Evolutionary conservation across 192 early-diverging fungal species (phyloP), one percentile per base, ranked within the genome.

Genomic region (Coemansia sp.): DNA sequence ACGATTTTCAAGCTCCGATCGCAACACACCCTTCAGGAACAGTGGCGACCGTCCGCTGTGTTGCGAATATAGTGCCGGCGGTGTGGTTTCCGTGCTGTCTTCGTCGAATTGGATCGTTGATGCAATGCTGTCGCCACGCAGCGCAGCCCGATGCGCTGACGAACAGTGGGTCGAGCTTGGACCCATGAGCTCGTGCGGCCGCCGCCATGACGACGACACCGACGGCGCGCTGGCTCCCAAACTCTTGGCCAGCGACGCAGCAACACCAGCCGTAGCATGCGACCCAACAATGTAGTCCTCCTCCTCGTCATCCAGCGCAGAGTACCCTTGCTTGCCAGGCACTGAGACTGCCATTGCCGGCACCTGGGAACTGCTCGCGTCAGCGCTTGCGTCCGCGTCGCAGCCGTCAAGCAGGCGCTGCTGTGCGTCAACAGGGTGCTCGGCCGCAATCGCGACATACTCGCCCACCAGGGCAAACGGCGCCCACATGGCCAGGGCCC

Each of bases 381-480:
- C 53, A 52, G 4, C 10, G 51, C 19, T 0, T 21, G 53, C 6
- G 27, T 29, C 53, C 29, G n/a, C 55, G 7, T 15, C 55, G 2
- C 2, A 29, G 53, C n/a, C n/a, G 23, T 38, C 53, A 4, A 24
- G 14, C 53, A 56, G 24, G 19, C 55, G 55, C 29, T 56, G 55
- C 35, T 56, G 47, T 47, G 9, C 43, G 5, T 52, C 38, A 25
- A 2, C 17, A 17, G 41, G 52, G 35, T 41, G 12, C 24, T 55
- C 70, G 1, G 71, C 29, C 4, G 65, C 60, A 53, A 79, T 79
- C 2, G 71, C 61, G 41, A 74, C 65, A 35, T 74, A 80, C 53
- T 82, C 92, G 23, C 94, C 94, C 1, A 98, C 84, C 65, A 98
- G 83, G 0, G 92, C 87, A 82, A 96, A 96, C 4, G 96, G 96